A percentile compares a stretch with the other conserved stretches of the same genome.
phyloP scores from a whole-genome alignment of 805 yeast species.

The Ogataea nakhonphanomensis region DNA sequence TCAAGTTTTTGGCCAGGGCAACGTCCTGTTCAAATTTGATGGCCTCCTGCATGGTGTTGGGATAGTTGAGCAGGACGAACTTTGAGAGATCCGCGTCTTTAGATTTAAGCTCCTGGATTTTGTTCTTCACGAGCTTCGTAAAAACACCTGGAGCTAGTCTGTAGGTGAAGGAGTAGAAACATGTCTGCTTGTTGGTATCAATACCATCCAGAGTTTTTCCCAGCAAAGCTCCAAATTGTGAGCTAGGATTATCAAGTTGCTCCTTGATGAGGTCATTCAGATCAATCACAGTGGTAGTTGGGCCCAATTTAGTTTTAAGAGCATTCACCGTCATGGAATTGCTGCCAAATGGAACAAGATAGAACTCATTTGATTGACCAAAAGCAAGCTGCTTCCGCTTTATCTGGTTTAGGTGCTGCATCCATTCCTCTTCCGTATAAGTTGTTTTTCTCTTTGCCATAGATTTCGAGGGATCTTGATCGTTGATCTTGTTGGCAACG shows the following conservation, averaged over 20 bases:
- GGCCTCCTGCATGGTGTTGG: conserved; percentile 61
- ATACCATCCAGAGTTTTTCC: conserved; percentile 36
- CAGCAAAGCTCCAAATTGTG: conserved; percentile 51
- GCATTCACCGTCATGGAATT: conserved; percentile 14
- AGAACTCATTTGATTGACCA: conserved; percentile 24
- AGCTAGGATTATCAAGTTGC: conserved; percentile 42
- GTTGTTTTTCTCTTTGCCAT: conserved; percentile 35
- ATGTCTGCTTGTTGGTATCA: conserved; percentile 28
- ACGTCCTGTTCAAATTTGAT: conserved; percentile 71
- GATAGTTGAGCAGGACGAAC: conserved; percentile 55
- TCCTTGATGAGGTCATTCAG: conserved; percentile 45
- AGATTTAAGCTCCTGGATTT: conserved; percentile 23
- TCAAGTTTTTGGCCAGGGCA: conserved; percentile 43
- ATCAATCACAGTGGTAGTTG: conserved; percentile 42
- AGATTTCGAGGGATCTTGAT: conserved; percentile 30
- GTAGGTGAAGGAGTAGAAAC: conserved; percentile 30
- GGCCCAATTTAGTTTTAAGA: conserved; percentile 14
- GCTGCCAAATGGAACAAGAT: conserved; percentile 30
- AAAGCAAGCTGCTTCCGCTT: conserved; percentile 32
- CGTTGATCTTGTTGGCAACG: conserved; percentile 30
- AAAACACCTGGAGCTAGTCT: conserved; percentile 42
- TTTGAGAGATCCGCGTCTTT: conserved; percentile 38
- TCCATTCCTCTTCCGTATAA: conserved; percentile 49
- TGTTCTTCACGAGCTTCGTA: conserved; percentile 46
- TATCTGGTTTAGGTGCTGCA: conserved; percentile 33